phyloP scores from a whole-genome alignment of 495 filamentous ascomycete genomes.

The Letharia columbiana region DNA sequence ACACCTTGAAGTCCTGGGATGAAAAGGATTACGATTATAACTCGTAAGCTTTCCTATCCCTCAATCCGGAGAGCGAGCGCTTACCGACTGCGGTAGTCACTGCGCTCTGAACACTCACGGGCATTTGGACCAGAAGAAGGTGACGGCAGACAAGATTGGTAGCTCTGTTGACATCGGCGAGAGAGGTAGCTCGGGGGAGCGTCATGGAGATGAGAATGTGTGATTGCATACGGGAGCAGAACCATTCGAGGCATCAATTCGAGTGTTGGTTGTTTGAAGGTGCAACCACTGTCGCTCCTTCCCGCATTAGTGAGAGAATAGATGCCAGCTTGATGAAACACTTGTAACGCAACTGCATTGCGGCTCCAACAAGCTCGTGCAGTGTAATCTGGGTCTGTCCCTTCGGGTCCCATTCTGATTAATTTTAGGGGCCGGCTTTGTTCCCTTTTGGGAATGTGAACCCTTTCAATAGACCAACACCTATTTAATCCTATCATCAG shows the following conservation, averaged over 20 bases:
- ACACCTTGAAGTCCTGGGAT: constrained; percentile 6
- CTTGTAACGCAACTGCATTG: background rate
- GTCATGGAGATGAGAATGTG: background rate
- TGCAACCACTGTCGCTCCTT: background rate
- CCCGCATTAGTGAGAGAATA: background rate
- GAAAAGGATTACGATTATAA: constrained; percentile 2
- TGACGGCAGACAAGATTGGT: background rate
- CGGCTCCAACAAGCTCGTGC: background rate
- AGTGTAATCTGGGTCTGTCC: no score
- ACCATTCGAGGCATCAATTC: background rate
- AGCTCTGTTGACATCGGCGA: background rate
- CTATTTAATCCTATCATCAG: no score
- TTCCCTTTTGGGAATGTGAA: no score
- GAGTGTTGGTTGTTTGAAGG: background rate
- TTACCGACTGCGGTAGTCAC: background rate
- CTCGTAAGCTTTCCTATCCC: background rate
- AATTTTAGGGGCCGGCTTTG: no score
- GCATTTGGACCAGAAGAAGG: background rate
- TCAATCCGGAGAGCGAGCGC: no score
- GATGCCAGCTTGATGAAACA: background rate
- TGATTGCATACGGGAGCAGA: background rate
- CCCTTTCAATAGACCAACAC: no score
- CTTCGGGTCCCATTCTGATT: no score
- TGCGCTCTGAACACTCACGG: constrained; percentile 2
- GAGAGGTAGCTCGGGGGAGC: background rate